Evolutionary conservation across 169 alveolate genomes (phyloP).

Genomic region (Miamiensis avidus): DNA sequence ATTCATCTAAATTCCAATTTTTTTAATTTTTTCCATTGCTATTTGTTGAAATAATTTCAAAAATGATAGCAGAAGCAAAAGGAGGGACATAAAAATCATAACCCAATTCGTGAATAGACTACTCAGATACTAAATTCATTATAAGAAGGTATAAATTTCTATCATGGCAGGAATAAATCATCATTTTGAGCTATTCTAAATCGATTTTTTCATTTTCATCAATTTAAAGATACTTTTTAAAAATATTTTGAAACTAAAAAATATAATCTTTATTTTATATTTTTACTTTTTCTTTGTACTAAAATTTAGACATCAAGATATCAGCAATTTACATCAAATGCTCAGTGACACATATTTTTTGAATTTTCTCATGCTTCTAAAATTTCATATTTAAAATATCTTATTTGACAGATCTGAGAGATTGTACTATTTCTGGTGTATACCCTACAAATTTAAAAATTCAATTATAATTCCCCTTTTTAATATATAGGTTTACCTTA

Average conservation of each 20-base stretch:
- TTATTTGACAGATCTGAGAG: background rate
- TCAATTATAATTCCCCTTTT: background rate
- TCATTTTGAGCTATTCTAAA: background rate
- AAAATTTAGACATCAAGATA: background rate
- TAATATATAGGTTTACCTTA: background rate
- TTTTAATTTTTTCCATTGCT: no score
- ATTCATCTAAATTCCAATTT: background rate
- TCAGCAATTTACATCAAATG: background rate
- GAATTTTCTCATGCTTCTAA: background rate
- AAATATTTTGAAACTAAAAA: no score
- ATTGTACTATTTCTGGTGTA: background rate
- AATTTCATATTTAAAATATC: background rate
- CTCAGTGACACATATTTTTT: background rate
- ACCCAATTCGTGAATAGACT: background rate
- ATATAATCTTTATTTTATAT: no score
- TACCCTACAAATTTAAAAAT: background rate
- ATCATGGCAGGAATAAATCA: background rate
- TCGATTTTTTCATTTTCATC: no score
- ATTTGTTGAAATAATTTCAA: background rate
- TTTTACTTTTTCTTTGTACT: background rate
- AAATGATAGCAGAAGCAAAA: background rate
- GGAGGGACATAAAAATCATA: background rate
- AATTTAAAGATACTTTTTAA: no score
- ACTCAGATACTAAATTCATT: background rate
- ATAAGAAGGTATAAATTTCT: background rate